Base-by-base conservation (phyloP, 2,329 filamentous ascomycete species). In the Colletotrichum sojae region DNA sequence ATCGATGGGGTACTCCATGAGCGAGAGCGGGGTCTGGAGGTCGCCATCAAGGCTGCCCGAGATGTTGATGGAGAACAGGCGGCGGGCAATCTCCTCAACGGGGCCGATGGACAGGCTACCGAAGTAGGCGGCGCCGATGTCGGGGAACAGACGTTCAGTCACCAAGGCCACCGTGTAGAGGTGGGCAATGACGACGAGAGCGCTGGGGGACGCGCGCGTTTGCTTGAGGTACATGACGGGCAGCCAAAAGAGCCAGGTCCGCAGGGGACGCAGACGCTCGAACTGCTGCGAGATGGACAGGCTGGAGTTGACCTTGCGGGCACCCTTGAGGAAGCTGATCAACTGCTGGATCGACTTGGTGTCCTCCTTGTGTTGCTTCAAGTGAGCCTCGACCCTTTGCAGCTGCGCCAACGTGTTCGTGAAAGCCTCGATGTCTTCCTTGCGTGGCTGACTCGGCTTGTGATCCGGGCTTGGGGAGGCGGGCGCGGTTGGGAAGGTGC, bases 221-320 rank as follows among this genome's bases (percentile, higher is more conserved):
- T 91, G 90, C 77, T 95, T 92, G 27, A 98, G 86, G 74, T 95
- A 92, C 73, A 91, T 90, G 40, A 97, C 91, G 1, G 96, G 96
- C 63, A 97, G 89, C 94, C 95, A 98, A 82, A 98, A 97, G 16
- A 98, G 88, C 94, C 95, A 98, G 74, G 93, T 93, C 63, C 95
- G 89, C 68, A 99, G 87, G 10, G 94, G 91, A 72, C 97, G 95
- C 12, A 98, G 89, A 72, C 95, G 92, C 76, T 94, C 92, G 78
- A 98, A 98, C 76, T 97, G 94, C 77, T 97, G 91, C 71, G 94
- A 91, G 25, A 94, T 90, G 25, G 90, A 89, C 72, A 92, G 86
- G 13, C 87, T 86, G 5, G 91, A 89, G 76, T 90, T 89, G 72
- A 93, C 90, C 78, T 92, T 90, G 76, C 90, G 90, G 66, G 93